Evolutionary conservation across 176 grass and related monocot genomes (phyloP), one percentile per base, ranked within the genome.

Genomic region (Triticum timopheevii): DNA sequence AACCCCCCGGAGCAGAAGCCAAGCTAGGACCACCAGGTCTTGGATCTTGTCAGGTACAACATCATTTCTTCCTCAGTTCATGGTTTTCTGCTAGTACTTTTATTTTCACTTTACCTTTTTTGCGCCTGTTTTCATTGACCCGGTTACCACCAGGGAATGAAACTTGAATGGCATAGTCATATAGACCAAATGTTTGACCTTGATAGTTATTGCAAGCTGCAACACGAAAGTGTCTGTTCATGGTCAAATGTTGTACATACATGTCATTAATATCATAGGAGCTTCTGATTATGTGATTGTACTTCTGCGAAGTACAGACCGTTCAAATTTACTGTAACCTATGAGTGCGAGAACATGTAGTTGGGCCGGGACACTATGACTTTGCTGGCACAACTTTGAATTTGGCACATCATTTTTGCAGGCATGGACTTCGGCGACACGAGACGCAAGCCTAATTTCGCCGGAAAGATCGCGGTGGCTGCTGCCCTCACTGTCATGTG

Each of bases 401-500:
- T 64, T 84, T 0, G 3, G 31, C 25, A 2, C 5, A 10, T 61
- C 24, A 0, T 39, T 85, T 61, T 91, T 24, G 45, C 84, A 93
- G 93, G 81, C 16, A 93, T 93, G 91, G 93, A 95, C 68, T 91
- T 91, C 42, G 22, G 81, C n/a, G 93, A 95, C 87, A 59, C 67
- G 3, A 85, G 91, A 77, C 91, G 93, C 73, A 95, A 95, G 61
- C 91, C 93, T 80, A 90, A 89, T 80, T 82, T 93, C 72, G 22
- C 84, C 1, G 91, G 91, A 61, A 95, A 93, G 87, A 76, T 95
- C 65, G 30, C 85, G 20, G 87, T 93, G 59, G 93, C 73, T 28
- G 91, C 61, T 44, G 61, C 83, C 3, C 81, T 95, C 38, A 93
- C 89, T 6, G 78, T 88, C 84, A 91, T 93, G 68, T 95, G 93